Conservation (phyloP, 2,329 filamentous ascomycete species). For the Cercospora nicotianae region DNA sequence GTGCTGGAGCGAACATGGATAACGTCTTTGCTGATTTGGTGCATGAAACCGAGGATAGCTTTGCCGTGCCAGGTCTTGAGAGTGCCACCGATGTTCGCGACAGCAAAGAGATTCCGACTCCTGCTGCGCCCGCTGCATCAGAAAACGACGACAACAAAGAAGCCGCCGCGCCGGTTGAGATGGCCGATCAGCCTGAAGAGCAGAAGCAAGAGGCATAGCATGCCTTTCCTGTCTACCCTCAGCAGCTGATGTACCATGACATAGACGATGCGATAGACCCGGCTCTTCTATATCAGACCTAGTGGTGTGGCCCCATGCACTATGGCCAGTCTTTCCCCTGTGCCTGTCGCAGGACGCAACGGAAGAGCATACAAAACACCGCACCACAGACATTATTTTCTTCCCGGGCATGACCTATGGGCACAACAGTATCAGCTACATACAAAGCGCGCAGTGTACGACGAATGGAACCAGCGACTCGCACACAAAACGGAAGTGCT, state of each 20-base stretch:
- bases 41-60: conserved; percentile 35
- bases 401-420: background rate
- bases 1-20: conserved; percentile 34
- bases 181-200: conserved; percentile 9
- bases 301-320: background rate
- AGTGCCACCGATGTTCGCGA: conserved; percentile 26
- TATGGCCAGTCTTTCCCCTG: background rate
- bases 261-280: background rate
- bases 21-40: conserved; percentile 41
- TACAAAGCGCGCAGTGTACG: background rate
- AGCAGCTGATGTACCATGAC: background rate
- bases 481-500: background rate
- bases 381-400: background rate
- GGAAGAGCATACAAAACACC: background rate
- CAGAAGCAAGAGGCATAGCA: conserved; percentile 12
- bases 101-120: conserved; percentile 16
- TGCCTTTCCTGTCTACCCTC: background rate
- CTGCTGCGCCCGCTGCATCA: conserved; percentile 1
- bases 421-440: background rate
- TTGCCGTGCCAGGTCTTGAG: conserved; percentile 27
- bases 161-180: background rate
- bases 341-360: background rate
- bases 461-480: background rate
- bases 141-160: conserved; percentile 6
- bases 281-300: background rate